Percentiles rank a stretch among this genome's conserved stretches.
Conservation (phyloP, 2,329 filamentous ascomycete species). For the Drechslerella dactyloides region DNA sequence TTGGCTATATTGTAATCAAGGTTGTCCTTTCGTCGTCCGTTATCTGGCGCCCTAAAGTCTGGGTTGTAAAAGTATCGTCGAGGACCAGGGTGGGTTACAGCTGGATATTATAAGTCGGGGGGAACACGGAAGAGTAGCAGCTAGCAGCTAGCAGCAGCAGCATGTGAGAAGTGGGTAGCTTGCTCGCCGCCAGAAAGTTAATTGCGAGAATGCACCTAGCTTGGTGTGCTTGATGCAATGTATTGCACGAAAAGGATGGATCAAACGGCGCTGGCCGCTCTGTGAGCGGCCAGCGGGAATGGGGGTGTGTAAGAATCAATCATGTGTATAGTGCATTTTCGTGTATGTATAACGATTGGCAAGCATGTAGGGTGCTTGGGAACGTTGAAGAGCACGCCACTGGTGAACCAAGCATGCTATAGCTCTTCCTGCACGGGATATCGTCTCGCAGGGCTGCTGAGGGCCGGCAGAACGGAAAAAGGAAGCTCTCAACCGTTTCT, state of each 20-base stretch:
- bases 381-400: not conserved
- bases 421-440: not conserved
- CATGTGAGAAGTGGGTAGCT: not conserved
- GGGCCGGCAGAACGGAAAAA: not conserved
- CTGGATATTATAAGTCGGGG: not conserved
- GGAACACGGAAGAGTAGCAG: not conserved
- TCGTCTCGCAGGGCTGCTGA: not conserved
- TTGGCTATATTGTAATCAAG: not conserved
- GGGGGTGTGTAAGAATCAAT: no score
- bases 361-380: no score
- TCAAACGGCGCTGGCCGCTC: no score
- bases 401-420: not conserved
- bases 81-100: not conserved
- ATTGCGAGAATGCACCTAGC: not conserved
- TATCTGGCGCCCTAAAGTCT: not conserved
- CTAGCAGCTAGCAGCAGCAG: no score
- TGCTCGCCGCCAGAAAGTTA: not conserved
- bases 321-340: no score
- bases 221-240: not conserved
- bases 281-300: no score
- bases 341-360: no score
- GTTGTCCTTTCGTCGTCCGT: not conserved
- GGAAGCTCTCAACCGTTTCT: not conserved
- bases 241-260: constrained; percentile 1
- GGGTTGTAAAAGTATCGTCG: not conserved